Conservation (phyloP, 805 yeast species). For the Metschnikowia lochheadii region DNA sequence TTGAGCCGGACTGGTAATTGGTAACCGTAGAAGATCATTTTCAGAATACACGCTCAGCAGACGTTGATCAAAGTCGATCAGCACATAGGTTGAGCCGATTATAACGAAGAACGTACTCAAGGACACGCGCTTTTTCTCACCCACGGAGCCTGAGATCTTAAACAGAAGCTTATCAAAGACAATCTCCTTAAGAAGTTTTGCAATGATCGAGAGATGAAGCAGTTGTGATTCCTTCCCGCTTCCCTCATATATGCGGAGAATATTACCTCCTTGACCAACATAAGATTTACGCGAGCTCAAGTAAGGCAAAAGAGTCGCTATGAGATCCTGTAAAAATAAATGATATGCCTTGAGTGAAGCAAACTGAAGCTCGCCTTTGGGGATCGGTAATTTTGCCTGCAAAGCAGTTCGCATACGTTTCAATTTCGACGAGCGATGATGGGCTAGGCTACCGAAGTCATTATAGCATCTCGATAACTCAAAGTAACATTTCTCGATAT, state of each 20-base stretch:
- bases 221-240: slow-evolving; percentile 6
- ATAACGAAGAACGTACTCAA: slow-evolving; percentile 9
- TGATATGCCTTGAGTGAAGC: neutral
- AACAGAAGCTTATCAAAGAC: slow-evolving; percentile 6
- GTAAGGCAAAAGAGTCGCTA: slow-evolving; percentile 3
- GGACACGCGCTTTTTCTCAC: neutral
- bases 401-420: slow-evolving; percentile 3
- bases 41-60: slow-evolving; percentile 6
- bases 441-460: slow-evolving; percentile 10
- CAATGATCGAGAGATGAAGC: slow-evolving; percentile 10
- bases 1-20: neutral
- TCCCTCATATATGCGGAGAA: slow-evolving; percentile 13
- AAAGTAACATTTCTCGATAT: slow-evolving; percentile 12
- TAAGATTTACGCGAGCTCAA: neutral
- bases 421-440: slow-evolving; percentile 4
- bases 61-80: slow-evolving; percentile 6
- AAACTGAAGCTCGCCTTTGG: slow-evolving; percentile 7
- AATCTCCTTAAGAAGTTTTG: slow-evolving; percentile 11
- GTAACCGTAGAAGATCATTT: slow-evolving; percentile 6
- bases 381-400: slow-evolving; percentile 2
- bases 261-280: slow-evolving; percentile 10
- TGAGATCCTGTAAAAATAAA: neutral
- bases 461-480: slow-evolving; percentile 15
- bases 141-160: slow-evolving; percentile 1
- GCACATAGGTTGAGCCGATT: slow-evolving; percentile 6